Conservation (phyloP, 2,329 filamentous ascomycete genomes). For the Ilyonectria robusta region DNA sequence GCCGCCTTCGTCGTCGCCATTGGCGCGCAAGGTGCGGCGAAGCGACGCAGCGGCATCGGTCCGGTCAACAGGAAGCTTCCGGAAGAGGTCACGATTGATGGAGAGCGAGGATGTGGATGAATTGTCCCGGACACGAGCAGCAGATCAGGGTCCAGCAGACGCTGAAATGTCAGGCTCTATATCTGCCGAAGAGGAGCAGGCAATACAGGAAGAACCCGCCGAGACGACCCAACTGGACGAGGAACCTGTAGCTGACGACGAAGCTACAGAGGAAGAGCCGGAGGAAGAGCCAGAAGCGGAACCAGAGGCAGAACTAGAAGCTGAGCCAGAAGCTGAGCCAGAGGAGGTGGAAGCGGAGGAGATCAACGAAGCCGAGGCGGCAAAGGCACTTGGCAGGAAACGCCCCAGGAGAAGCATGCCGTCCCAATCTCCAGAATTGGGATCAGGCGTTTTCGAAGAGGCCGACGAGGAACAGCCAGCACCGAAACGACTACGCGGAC, state of each 20-base stretch:
- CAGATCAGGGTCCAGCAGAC: constrained; percentile 21
- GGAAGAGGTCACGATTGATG: constrained; percentile 38
- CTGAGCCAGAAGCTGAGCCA: no score
- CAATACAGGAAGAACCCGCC: background rate
- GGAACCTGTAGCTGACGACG: constrained; percentile 40
- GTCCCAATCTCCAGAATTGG: constrained; percentile 59
- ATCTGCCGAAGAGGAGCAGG: constrained; percentile 20
- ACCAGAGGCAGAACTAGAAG: constrained; percentile 36
- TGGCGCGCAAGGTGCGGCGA: constrained; percentile 58
- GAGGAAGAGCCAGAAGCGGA: constrained; percentile 51
- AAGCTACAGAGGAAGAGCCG: constrained; percentile 40
- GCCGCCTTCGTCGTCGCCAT: constrained; percentile 57
- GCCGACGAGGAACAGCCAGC: constrained; percentile 50
- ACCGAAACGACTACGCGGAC: constrained; percentile 56
- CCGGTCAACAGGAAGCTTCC: constrained; percentile 48
- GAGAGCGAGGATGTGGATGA: constrained; percentile 49
- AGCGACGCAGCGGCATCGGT: constrained; percentile 51
- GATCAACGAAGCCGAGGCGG: constrained; percentile 60
- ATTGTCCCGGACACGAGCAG: constrained; percentile 50
- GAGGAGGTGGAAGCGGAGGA: constrained; percentile 56
- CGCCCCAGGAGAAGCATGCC: constrained; percentile 56
- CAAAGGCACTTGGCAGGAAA: constrained; percentile 59
- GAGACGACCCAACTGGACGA: constrained; percentile 36
- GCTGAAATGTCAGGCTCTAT: constrained; percentile 32
- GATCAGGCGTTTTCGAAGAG: constrained; percentile 53